phyloP scores from a whole-genome alignment of 495 filamentous ascomycete genomes.

The Daldinia decipiens region DNA sequence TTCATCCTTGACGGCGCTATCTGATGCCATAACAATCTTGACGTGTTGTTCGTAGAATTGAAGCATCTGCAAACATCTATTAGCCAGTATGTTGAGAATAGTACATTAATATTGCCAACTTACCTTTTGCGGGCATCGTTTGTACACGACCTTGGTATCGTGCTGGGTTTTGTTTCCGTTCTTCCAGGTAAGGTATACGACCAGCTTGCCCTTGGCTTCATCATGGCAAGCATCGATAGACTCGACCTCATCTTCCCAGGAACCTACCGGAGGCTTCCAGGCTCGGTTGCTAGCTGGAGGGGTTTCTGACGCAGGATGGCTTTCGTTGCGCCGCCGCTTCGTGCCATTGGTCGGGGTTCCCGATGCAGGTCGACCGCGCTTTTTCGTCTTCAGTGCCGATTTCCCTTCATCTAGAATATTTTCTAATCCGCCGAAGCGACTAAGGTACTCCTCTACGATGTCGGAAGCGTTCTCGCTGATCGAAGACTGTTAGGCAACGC shows the following conservation, averaged over 20 bases:
- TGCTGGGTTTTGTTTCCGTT: constrained; percentile 70
- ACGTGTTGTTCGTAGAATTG: constrained; percentile 70
- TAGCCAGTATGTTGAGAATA: neutral
- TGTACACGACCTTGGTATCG: constrained; percentile 63
- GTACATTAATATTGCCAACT: constrained; percentile 16
- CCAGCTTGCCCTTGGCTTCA: constrained; percentile 56
- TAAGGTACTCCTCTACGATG: constrained; percentile 59
- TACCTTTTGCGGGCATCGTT: constrained; percentile 70
- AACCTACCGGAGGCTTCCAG: constrained; percentile 66
- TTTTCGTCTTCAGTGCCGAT: constrained; percentile 55
- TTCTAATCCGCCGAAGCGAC: constrained; percentile 62
- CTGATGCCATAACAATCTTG: constrained; percentile 52
- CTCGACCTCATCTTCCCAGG: constrained; percentile 67
- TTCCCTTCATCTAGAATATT: constrained; percentile 57
- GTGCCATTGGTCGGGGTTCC: constrained; percentile 45
- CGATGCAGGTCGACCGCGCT: constrained; percentile 55
- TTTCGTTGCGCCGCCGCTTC: constrained; percentile 54
- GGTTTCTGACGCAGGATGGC: constrained; percentile 50
- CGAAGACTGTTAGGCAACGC: constrained; percentile 2
- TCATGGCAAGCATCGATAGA: constrained; percentile 67
- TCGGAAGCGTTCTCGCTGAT: constrained; percentile 56
- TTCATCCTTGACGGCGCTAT: constrained; percentile 27
- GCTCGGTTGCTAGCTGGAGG: constrained; percentile 51
- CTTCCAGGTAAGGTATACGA: constrained; percentile 66
- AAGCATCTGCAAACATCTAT: constrained; percentile 60